phyloP scores from a whole-genome alignment of 495 filamentous ascomycete genomes.

The Penicillium silybi region DNA sequence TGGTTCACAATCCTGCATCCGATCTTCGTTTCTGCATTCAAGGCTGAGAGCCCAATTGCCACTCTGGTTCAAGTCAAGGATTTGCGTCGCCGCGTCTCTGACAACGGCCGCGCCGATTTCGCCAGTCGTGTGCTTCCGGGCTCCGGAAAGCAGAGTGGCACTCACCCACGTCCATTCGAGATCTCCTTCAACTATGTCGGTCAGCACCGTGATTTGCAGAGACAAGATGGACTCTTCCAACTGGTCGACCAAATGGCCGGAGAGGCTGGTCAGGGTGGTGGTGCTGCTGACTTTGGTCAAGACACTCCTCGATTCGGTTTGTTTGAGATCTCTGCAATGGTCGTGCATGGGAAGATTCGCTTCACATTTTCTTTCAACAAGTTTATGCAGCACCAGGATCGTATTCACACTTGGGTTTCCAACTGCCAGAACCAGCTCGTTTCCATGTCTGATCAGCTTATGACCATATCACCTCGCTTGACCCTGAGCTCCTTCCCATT shows the following conservation, averaged over 20 bases:
- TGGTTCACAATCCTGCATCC: constrained; percentile 61
- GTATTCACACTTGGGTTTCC: constrained; percentile 56
- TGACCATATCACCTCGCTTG: constrained; percentile 43
- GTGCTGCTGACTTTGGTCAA: constrained; percentile 54
- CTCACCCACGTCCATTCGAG: constrained; percentile 58
- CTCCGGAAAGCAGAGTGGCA: constrained; percentile 34
- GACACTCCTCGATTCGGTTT: constrained; percentile 58
- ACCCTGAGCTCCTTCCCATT: constrained; percentile 63
- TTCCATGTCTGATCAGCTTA: constrained; percentile 47
- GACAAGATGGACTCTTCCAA: constrained; percentile 57
- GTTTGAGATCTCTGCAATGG: constrained; percentile 61
- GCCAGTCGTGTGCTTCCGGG: constrained; percentile 44
- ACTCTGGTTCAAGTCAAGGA: constrained; percentile 46
- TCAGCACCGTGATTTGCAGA: constrained; percentile 58
- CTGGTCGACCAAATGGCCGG: constrained; percentile 50
- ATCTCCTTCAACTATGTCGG: constrained; percentile 70
- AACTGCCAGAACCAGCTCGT: constrained; percentile 54
- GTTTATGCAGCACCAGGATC: constrained; percentile 53
- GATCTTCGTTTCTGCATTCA: constrained; percentile 27
- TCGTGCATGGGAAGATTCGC: constrained; percentile 56
- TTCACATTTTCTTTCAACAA: constrained; percentile 62
- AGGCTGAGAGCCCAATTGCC: constrained; percentile 30
- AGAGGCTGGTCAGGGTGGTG: constrained; percentile 40
- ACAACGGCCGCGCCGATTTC: constrained; percentile 51
- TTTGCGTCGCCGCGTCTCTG: constrained; percentile 35